These are phyloP conservation scores for Umbelopsis vinacea DNA, from an alignment of 192 early-diverging fungal species.

Conservation along the genomic window DNA sequence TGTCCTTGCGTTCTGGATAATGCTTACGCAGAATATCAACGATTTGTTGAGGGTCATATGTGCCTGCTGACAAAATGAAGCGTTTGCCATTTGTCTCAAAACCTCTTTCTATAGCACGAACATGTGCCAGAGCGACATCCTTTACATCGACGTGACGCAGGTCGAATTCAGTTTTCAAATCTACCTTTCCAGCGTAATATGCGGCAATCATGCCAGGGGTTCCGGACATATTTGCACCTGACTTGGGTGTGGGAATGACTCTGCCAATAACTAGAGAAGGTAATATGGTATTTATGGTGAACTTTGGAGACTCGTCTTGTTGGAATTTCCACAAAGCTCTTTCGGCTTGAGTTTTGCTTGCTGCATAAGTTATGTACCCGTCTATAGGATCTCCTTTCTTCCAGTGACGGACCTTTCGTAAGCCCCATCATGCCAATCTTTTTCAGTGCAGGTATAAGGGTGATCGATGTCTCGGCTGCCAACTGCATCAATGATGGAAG, in stretches of 20 bases:
- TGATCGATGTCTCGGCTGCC: not conserved
- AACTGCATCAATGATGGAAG: slow-evolving; percentile 42
- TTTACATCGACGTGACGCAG: not conserved
- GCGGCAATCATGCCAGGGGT: not conserved
- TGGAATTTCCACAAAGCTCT: slow-evolving; percentile 22
- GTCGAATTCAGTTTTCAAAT: not conserved
- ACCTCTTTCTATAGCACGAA: slow-evolving; percentile 16
- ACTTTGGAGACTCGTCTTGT: slow-evolving; percentile 6
- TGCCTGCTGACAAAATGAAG: not conserved
- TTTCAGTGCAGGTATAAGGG: slow-evolving; percentile 1
- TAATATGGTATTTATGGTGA: slow-evolving; percentile 18
- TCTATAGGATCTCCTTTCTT: not conserved
- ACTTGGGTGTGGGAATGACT: not conserved
- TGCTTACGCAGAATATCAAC: slow-evolving; percentile 6
- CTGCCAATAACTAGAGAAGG: not conserved
- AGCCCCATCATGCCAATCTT: slow-evolving; percentile 27
- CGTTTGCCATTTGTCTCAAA: slow-evolving; percentile 14
- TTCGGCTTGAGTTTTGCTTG: slow-evolving; percentile 25
- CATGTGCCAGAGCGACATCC: slow-evolving; percentile 19
- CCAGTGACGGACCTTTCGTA: not conserved
- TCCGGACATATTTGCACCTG: not conserved
- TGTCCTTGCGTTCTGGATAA: not conserved
- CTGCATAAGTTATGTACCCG: slow-evolving; percentile 6
- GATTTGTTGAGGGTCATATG: not conserved
- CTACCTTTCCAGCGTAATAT: not conserved